Evolutionary conservation across 768 basidiomycete species (phyloP).

Genomic region (Rossbeevera mucosa): DNA sequence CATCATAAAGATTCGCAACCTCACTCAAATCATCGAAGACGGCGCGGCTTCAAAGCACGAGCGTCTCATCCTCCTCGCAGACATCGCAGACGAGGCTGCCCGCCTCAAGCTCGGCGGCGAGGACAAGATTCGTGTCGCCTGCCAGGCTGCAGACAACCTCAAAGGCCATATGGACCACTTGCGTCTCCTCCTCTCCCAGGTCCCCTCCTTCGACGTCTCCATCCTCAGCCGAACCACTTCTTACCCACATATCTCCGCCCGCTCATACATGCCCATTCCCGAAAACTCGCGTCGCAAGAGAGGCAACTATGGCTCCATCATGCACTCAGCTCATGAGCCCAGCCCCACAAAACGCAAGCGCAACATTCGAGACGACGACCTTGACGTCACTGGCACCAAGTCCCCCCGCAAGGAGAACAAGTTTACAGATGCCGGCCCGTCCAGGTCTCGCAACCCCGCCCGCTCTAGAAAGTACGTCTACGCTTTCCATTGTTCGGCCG

Average conservation of each 20-base stretch:
- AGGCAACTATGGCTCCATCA: slow-evolving; percentile 50
- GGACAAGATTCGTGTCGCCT: slow-evolving; percentile 96
- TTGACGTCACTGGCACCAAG: slow-evolving; percentile 43
- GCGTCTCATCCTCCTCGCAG: slow-evolving; percentile 79
- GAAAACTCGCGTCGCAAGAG: slow-evolving; percentile 65
- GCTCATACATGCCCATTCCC: slow-evolving; percentile 62
- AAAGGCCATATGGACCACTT: slow-evolving; percentile 60
- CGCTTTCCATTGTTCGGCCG: neutral
- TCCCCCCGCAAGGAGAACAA: slow-evolving; percentile 62
- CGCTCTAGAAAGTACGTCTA: slow-evolving; percentile 57
- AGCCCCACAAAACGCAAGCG: slow-evolving; percentile 67
- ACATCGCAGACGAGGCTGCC: slow-evolving; percentile 91
- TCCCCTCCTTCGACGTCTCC: slow-evolving; percentile 60
- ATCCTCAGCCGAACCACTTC: slow-evolving; percentile 58
- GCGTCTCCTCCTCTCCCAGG: slow-evolving; percentile 52
- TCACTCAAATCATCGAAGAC: slow-evolving; percentile 74
- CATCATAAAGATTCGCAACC: slow-evolving; percentile 69
- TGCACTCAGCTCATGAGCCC: slow-evolving; percentile 47
- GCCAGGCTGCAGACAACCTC: slow-evolving; percentile 85
- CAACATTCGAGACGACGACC: slow-evolving; percentile 57
- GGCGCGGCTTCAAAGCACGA: slow-evolving; percentile 56
- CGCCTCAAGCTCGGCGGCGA: slow-evolving; percentile 92
- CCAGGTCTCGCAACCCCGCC: slow-evolving; percentile 48
- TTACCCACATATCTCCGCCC: slow-evolving; percentile 72
- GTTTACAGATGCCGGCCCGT: slow-evolving; percentile 37